Evolutionary conservation across 164 flowering plant genomes (phyloP), one percentile per base, ranked within the genome.

Genomic region (Stephania japonica): DNA sequence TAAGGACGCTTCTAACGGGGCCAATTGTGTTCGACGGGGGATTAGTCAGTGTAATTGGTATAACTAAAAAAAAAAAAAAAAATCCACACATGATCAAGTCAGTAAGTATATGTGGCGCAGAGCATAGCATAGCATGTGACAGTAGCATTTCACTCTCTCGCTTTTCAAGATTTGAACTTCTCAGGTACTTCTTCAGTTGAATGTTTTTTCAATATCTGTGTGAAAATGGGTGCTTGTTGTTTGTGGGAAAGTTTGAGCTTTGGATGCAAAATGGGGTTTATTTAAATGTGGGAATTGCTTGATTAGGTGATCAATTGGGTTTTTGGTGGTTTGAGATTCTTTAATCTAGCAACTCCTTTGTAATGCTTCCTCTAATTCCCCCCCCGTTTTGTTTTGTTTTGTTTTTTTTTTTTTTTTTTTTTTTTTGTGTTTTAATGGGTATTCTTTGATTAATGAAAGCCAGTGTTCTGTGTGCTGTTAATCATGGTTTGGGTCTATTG

Each of bases 271-370:
- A 4, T 64, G 38, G 24, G 9, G 13, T 64, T 64, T 21, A 7
- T 7, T 64, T 8, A 64, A 23, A 9, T 64, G 5, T 13, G 7
- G 38, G 12, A 24, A 8, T 64, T 64, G 32, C 13, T 64, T 7
- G 67, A 26, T 64, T 64, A 64, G 14, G 41, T 24, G 67, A 26
- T n/a, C n/a, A n/a, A 64, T 64, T 25, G 42, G 67, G 67, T 64
- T 3, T 8, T 63, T 23, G 3, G 66, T 63, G 10, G 32, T 7
- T 63, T 63, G 12, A 3, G 66, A 61, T 4, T 63, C 32, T 63
- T 32, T 32, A 32, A 32, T 32, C 38, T 32, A 32, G 4, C 0
- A 12, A 23, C 27, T 5, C 13, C 21, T 62, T 62, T 62, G 25
- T 62, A 11, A 2, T 62, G 38, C 38, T 32, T 32, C 38, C 38